Percentiles rank a stretch among this genome's conserved stretches.
phyloP scores from a whole-genome alignment of 805 yeast genomes.

The Monosporozyma unispora region DNA sequence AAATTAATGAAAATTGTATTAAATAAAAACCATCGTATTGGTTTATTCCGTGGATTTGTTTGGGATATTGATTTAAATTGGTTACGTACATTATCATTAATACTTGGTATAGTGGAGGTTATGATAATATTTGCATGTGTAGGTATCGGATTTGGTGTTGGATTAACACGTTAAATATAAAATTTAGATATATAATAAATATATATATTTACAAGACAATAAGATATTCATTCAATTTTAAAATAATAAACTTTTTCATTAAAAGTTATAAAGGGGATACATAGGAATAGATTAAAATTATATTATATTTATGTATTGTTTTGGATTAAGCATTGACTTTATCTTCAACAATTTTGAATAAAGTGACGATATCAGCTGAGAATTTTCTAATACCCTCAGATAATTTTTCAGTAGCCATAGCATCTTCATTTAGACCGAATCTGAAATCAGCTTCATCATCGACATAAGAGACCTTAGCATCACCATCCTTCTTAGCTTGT shows the following conservation, averaged over 20 bases:
- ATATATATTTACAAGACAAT: neutral
- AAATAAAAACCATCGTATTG: slow-evolving; percentile 18
- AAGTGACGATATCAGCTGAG: slow-evolving; percentile 83
- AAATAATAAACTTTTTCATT: neutral
- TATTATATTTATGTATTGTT: too few relatives aligned
- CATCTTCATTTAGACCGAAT: slow-evolving; percentile 85
- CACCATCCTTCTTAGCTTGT: slow-evolving; percentile 40
- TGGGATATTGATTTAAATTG: slow-evolving; percentile 26
- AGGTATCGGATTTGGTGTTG: slow-evolving; percentile 41
- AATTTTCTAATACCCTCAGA: slow-evolving; percentile 96
- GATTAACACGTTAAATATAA: slow-evolving; percentile 16
- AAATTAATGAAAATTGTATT: slow-evolving; percentile 21
- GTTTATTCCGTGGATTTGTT: slow-evolving; percentile 22
- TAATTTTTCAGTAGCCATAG: slow-evolving; percentile 96
- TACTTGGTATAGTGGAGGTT: slow-evolving; percentile 25
- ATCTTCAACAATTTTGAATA: slow-evolving; percentile 56
- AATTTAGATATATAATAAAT: too few relatives aligned
- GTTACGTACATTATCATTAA: slow-evolving; percentile 25
- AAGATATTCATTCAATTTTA: neutral
- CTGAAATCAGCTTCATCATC: slow-evolving; percentile 86
- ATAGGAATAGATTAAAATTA: neutral
- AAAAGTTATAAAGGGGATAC: neutral
- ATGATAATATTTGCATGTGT: slow-evolving; percentile 33
- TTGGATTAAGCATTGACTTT: slow-evolving; percentile 42
- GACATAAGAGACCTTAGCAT: slow-evolving; percentile 65